Evolutionary conservation across 305 asterid species (phyloP), one percentile per base, ranked within the genome.

Genomic region (Stenogyne calaminthoides): DNA sequence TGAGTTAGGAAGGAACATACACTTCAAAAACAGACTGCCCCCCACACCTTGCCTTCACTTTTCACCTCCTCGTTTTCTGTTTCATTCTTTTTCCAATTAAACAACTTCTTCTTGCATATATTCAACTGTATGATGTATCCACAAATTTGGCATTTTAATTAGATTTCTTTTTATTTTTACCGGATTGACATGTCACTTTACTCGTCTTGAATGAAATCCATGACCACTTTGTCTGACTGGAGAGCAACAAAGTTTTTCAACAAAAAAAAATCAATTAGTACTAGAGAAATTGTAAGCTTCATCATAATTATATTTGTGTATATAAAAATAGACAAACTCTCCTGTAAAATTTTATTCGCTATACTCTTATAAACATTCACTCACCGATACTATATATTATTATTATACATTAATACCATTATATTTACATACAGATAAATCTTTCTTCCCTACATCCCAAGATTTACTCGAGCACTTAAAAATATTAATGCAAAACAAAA

Each of bases 1-100:
- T 11, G 51, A 44, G 51, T 44, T 44, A 0, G 15, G 42, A 6
- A 4, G 16, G 51, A 12, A 36, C 2, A 36, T n/a, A n/a, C n/a
- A n/a, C n/a, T n/a, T n/a, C 42, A 7, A 4, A 14, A 20, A 47
- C 55, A 47, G 75, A n/a, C n/a, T n/a, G n/a, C n/a, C 80, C 79
- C 81, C 78, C 80, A 68, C 86, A 76, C 55, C 80, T 59, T 79
- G 80, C 79, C 25, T 68, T 80, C 81, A 55, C 79, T 78, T 78
- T 78, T 63, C 79, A 69, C 57, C 57, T 64, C 73, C 88, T 85
- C 85, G 86, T 83, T 52, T 80, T 83, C 74, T 74, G 81, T 78
- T 58, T 47, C 36, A 32, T 9, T 10, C 39, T 49, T 20, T 58
- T 68, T 52, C 18, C 54, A 46, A 11, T 11, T 12, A 14, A 4